Evolutionary conservation across 768 basidiomycete species (phyloP).

Genomic region (Leccinum variicolor): DNA sequence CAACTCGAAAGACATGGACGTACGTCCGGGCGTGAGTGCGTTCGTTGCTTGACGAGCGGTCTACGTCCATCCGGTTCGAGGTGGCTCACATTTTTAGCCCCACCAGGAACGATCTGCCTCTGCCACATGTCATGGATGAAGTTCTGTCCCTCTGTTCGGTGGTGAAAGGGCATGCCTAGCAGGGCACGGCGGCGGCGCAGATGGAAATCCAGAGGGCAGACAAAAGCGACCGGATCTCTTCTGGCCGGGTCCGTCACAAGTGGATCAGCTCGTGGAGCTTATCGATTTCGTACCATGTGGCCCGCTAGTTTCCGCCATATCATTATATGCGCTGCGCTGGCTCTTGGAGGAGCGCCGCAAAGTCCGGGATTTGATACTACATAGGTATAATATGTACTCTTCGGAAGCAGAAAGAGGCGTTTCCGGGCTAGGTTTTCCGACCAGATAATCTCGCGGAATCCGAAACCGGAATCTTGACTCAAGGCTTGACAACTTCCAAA

Average conservation of each 20-base stretch:
- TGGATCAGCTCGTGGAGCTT: not conserved
- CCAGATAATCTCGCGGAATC: conserved; percentile 9
- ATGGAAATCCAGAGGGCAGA: not conserved
- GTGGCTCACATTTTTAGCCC: not conserved
- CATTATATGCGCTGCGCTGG: not conserved
- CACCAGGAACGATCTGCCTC: conserved; percentile 2
- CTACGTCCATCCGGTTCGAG: not conserved
- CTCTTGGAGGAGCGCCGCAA: conserved; percentile 17
- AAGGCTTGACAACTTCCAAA: conserved; percentile 2
- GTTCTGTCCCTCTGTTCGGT: not conserved
- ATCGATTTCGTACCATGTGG: conserved; percentile 19
- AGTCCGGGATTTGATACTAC: conserved; percentile 24
- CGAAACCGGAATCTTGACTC: conserved; percentile 13
- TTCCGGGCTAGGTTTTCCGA: conserved; percentile 11
- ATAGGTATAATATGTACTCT: not conserved
- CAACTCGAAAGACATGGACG: not conserved
- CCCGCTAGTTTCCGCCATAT: conserved; percentile 20
- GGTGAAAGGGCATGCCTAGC: not conserved
- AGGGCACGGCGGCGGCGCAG: not conserved
- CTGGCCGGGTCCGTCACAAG: conserved; percentile 18
- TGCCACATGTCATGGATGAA: conserved; percentile 6
- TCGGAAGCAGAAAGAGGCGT: conserved; percentile 5
- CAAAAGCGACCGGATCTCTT: conserved; percentile 7
- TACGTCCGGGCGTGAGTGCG: not conserved
- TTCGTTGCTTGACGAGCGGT: not conserved